Conservation (phyloP, 2,329 filamentous ascomycete genomes). For the Diaporthe humulicola region DNA sequence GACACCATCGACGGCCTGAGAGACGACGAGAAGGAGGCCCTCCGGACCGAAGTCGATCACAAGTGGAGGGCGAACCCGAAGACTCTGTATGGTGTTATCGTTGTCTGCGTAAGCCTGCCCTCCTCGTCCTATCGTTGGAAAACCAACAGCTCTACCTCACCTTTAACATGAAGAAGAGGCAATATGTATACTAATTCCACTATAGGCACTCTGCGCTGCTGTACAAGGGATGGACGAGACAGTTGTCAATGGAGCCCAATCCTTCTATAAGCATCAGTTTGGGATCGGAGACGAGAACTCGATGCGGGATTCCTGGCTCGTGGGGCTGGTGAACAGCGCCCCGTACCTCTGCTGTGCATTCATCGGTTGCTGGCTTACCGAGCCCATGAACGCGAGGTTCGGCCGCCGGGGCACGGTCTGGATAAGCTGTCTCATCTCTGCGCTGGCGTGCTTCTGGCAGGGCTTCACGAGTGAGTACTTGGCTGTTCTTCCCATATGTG, state of each 20-base stretch:
- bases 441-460: constrained; percentile 66
- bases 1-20: constrained; percentile 66
- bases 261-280: constrained; percentile 74
- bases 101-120: constrained; percentile 53
- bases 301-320: constrained; percentile 66
- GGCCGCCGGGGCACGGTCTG: constrained; percentile 81
- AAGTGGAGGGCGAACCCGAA: constrained; percentile 76
- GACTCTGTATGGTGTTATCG: constrained; percentile 75
- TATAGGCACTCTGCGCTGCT: constrained; percentile 69
- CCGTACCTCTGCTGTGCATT: constrained; percentile 77
- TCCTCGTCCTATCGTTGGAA: background rate
- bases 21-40: constrained; percentile 67
- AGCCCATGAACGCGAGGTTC: constrained; percentile 78
- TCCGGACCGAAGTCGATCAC: constrained; percentile 73
- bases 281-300: constrained; percentile 67
- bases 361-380: constrained; percentile 80
- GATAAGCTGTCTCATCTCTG: constrained; percentile 71
- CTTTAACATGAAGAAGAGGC: background rate
- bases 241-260: constrained; percentile 77
- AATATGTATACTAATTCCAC: constrained; percentile 52
- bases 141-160: too few relatives aligned
- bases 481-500: background rate
- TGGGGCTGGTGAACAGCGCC: constrained; percentile 67
- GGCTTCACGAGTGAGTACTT: constrained; percentile 51
- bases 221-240: constrained; percentile 82